Evolutionary conservation across 2,329 filamentous ascomycete genomes (phyloP).

Genomic region (Dothiorella sarmentorum): DNA sequence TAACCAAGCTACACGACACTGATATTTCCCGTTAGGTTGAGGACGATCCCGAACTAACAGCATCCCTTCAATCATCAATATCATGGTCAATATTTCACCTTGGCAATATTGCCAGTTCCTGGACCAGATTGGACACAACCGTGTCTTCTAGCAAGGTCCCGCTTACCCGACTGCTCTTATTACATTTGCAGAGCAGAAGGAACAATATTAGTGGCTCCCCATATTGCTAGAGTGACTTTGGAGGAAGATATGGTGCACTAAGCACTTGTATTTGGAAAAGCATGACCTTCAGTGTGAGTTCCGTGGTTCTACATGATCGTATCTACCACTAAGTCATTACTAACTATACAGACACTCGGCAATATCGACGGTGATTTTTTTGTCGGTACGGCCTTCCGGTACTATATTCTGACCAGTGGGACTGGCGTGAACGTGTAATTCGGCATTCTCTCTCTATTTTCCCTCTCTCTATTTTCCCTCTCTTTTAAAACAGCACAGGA

Average conservation of each 20-base stretch:
- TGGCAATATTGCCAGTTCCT: constrained; percentile 33
- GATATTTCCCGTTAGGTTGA: constrained; percentile 36
- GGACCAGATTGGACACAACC: constrained; percentile 29
- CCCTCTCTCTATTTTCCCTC: no score
- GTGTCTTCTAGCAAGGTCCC: constrained; percentile 29
- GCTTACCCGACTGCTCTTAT: constrained; percentile 46
- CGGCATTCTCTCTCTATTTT: constrained; percentile 22
- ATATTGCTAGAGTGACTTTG: constrained; percentile 55
- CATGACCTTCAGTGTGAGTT: constrained; percentile 46
- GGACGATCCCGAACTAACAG: no score
- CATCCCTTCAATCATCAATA: no score
- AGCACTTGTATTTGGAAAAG: constrained; percentile 57
- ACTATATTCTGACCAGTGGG: constrained; percentile 34
- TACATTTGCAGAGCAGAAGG: constrained; percentile 48
- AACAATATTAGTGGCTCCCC: constrained; percentile 48
- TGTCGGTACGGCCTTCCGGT: constrained; percentile 51
- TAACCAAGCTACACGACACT: no score
- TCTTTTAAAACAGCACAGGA: constrained; percentile 25
- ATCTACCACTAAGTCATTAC: no score
- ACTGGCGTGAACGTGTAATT: constrained; percentile 23
- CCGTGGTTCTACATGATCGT: no score
- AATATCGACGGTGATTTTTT: constrained; percentile 53
- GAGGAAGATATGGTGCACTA: constrained; percentile 49
- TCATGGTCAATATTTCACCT: constrained; percentile 31
- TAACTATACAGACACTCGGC: no score